Conservation (phyloP, 2,329 filamentous ascomycete species). For the Exophiala viscosa region DNA sequence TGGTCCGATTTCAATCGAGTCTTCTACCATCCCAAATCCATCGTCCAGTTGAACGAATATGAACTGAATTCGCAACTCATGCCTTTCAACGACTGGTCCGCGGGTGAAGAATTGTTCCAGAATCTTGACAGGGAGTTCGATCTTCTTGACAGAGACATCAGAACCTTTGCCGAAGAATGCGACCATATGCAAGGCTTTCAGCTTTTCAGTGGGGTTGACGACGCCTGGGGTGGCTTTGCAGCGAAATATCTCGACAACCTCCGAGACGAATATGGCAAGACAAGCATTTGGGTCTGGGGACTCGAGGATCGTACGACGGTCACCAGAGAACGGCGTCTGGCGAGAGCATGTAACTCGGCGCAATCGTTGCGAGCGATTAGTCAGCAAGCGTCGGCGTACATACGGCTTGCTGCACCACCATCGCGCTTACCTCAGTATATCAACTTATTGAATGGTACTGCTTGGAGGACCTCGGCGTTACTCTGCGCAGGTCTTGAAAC, state of each 20-base stretch:
- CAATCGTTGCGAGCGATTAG: constrained; percentile 66
- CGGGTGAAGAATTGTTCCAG: constrained; percentile 71
- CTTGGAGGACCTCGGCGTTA: constrained; percentile 78
- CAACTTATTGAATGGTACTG: constrained; percentile 58
- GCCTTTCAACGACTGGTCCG: constrained; percentile 74
- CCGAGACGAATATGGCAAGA: constrained; percentile 87
- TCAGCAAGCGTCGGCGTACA: constrained; percentile 68
- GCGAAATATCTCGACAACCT: constrained; percentile 70
- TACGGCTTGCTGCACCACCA: constrained; percentile 68
- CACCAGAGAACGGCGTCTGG: constrained; percentile 51
- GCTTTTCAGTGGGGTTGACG: constrained; percentile 66
- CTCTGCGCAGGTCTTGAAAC: constrained; percentile 74
- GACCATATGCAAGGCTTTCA: constrained; percentile 90
- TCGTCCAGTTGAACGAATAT: constrained; percentile 83
- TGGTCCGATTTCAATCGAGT: constrained; percentile 95
- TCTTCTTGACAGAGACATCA: constrained; percentile 81
- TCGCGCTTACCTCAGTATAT: constrained; percentile 55
- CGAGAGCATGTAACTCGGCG: constrained; percentile 70
- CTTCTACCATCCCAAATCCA: constrained; percentile 86
- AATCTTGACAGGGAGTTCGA: constrained; percentile 76
- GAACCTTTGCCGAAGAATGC: constrained; percentile 86
- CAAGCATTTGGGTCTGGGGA: constrained; percentile 82
- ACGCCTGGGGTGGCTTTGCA: constrained; percentile 78
- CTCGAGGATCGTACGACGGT: constrained; percentile 61
- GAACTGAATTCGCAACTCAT: constrained; percentile 74